Conservation (phyloP, 2,329 filamentous ascomycete genomes). For the Paraphaeosphaeria sporulosa region DNA sequence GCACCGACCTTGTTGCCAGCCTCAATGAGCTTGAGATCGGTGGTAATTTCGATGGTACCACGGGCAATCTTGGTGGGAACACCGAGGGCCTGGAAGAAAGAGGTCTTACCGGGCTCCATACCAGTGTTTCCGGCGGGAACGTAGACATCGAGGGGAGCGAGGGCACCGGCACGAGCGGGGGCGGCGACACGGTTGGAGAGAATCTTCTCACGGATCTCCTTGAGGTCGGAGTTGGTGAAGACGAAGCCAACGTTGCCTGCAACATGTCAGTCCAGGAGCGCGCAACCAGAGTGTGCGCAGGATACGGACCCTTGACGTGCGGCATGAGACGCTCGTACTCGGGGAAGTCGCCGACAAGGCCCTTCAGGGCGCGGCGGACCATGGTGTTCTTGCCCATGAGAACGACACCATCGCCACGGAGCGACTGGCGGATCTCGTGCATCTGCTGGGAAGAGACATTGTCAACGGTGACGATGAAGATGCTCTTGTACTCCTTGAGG, state of each 20-base stretch:
- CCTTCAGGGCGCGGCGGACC: slow-evolving; percentile 98
- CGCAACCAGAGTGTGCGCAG: slow-evolving; percentile 8
- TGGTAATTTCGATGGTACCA: slow-evolving; percentile 99
- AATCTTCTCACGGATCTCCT: slow-evolving; percentile 91
- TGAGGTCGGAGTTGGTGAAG: slow-evolving; percentile 98
- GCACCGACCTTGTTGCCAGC: slow-evolving; percentile 92
- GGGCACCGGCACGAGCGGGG: slow-evolving; percentile 95
- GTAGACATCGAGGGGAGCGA: slow-evolving; percentile 93
- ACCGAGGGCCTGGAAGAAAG: slow-evolving; percentile 99
- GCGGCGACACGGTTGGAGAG: slow-evolving; percentile 96
- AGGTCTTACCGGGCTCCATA: slow-evolving; percentile 99
- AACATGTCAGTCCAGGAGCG: slow-evolving; percentile 24
- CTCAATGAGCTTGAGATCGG: slow-evolving; percentile 97
- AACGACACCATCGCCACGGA: slow-evolving; percentile 91
- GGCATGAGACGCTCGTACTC: slow-evolving; percentile 99
- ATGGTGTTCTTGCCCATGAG: slow-evolving; percentile 99
- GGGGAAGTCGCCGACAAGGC: slow-evolving; percentile 86
- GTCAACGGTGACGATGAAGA: slow-evolving; percentile 92
- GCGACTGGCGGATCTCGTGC: slow-evolving; percentile 97
- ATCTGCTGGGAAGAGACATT: slow-evolving; percentile 99
- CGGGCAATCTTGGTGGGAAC: slow-evolving; percentile 99
- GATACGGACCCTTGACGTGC: slow-evolving; percentile 75
- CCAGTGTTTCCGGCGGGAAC: slow-evolving; percentile 98
- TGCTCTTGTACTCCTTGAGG: slow-evolving; percentile 94
- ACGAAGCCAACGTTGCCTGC: slow-evolving; percentile 92